Evolutionary conservation across 2,329 filamentous ascomycete genomes (phyloP).

Genomic region (Decorospora gaudefroyi): DNA sequence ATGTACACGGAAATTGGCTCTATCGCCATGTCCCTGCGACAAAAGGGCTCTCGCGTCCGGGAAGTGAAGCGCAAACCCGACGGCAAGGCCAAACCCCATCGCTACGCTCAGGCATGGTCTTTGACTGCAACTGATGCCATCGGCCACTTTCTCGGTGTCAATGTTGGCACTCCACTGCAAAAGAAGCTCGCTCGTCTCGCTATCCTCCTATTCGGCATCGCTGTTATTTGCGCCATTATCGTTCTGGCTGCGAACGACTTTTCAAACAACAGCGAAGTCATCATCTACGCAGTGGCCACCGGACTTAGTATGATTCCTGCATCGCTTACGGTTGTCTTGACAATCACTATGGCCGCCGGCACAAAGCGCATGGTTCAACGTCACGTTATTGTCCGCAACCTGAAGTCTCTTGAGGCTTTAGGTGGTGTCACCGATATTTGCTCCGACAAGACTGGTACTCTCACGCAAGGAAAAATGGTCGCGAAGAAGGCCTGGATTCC

Average conservation of each 20-base stretch:
- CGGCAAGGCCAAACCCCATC: slow-evolving; percentile 38
- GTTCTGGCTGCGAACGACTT: slow-evolving; percentile 45
- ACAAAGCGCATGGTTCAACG: slow-evolving; percentile 45
- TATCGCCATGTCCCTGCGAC: slow-evolving; percentile 69
- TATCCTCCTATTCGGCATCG: slow-evolving; percentile 40
- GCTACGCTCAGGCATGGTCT: slow-evolving; percentile 55
- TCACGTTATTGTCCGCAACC: slow-evolving; percentile 46
- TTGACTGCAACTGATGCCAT: slow-evolving; percentile 52
- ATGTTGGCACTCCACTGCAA: slow-evolving; percentile 46
- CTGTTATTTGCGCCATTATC: slow-evolving; percentile 43
- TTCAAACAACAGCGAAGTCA: slow-evolving; percentile 45
- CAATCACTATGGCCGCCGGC: slow-evolving; percentile 47
- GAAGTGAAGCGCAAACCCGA: slow-evolving; percentile 49
- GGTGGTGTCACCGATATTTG: slow-evolving; percentile 46
- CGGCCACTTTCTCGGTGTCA: slow-evolving; percentile 48
- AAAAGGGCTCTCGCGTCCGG: slow-evolving; percentile 48
- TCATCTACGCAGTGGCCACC: slow-evolving; percentile 47
- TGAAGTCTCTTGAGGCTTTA: slow-evolving; percentile 45
- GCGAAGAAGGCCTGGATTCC: slow-evolving; percentile 45
- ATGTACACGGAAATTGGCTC: slow-evolving; percentile 75
- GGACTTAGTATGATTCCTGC: slow-evolving; percentile 47
- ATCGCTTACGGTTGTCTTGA: slow-evolving; percentile 43
- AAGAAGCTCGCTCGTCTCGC: slow-evolving; percentile 45
- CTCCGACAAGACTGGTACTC: slow-evolving; percentile 43
- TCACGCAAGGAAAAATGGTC: slow-evolving; percentile 46